These are phyloP conservation scores for Blastobotrys proliferans DNA, from an alignment of 1,139 yeast species.

Conservation along the genomic window DNA sequence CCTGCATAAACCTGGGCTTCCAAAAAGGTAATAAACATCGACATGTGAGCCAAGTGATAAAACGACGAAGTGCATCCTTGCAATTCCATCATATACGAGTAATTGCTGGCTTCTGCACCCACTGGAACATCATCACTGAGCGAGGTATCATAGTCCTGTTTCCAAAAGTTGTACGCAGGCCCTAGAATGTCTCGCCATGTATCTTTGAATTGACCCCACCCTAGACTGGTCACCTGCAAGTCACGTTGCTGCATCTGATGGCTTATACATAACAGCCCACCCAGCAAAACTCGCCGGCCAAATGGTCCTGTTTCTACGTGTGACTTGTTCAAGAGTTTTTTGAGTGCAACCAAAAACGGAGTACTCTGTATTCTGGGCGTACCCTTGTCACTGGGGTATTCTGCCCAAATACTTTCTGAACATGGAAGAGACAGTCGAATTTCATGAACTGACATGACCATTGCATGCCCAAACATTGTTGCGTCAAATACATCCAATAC, in stretches of 20 bases:
- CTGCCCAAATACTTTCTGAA: slow-evolving; percentile 74
- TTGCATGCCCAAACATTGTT: slow-evolving; percentile 72
- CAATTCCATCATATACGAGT: slow-evolving; percentile 21
- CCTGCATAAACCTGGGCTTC: slow-evolving; percentile 80
- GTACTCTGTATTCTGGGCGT: slow-evolving; percentile 25
- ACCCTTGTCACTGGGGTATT: slow-evolving; percentile 29
- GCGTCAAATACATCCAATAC: slow-evolving; percentile 76
- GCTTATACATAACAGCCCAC: slow-evolving; percentile 67
- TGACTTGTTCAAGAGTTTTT: slow-evolving; percentile 50
- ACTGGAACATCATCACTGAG: slow-evolving; percentile 13
- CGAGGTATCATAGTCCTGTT: slow-evolving; percentile 20
- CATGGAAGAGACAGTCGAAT: slow-evolving; percentile 75
- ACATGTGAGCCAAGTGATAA: slow-evolving; percentile 56
- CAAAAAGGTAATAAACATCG: slow-evolving; percentile 66
- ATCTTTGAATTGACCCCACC: slow-evolving; percentile 41
- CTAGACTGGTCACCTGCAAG: slow-evolving; percentile 48
- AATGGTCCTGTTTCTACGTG: slow-evolving; percentile 49
- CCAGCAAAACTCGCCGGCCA: slow-evolving; percentile 61
- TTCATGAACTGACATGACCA: slow-evolving; percentile 63
- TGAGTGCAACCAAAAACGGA: slow-evolving; percentile 53
- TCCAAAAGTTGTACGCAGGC: slow-evolving; percentile 61
- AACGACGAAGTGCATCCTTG: slow-evolving; percentile 31
- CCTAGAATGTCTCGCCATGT: slow-evolving; percentile 61
- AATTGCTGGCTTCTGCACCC: slow-evolving; percentile 11
- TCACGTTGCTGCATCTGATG: slow-evolving; percentile 74